Evolutionary conservation across 352 stramenopile species (phyloP), one percentile per base, ranked within the genome.

Genomic region (Lagenidium sp.): DNA sequence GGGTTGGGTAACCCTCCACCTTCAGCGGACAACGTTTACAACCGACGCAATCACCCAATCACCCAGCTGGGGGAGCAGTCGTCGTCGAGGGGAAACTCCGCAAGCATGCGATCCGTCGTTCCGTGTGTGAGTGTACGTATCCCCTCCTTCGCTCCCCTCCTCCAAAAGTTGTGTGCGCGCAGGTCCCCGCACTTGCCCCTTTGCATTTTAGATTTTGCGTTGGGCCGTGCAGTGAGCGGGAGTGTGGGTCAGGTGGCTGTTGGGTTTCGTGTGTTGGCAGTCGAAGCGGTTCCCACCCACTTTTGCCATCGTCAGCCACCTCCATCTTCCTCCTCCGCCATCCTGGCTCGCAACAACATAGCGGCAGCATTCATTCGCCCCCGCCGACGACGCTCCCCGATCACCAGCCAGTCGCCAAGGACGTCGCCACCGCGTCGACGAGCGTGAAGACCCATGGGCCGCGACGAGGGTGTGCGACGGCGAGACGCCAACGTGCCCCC

Each of bases 141-240:
- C 36, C 36, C 29, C 20, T 44, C 23, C 4, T 38, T 16, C 6
- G 32, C 44, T 38, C 21, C 22, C 36, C 23, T 10, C 35, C 26
- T 20, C 44, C 26, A 31, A 24, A 28, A 29, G 22, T 7, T 21
- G 22, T 36, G 31, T 21, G 41, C 50, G 41, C 53, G 28, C 21
- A 23, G 22, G 35, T 24, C 47, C 26, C 50, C 28, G 6, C 32
- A 5, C 32, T 29, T 37, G 16, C 36, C 16, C 21, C 36, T 19
- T 28, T 15, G 38, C 64, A 75, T 47, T 75, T 71, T 68, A 54
- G 60, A 72, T 69, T 71, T 75, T 65, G 55, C 60, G 24, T 28
- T 29, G 38, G 39, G 38, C 39, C 24, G 36, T 50, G 30, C 56
- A 43, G 6, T 24, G 43, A 35, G 32, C 15, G n/a, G 19, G 24